Evolutionary conservation across 306 rosid genomes (phyloP).

Genomic region (Malus fusca): DNA sequence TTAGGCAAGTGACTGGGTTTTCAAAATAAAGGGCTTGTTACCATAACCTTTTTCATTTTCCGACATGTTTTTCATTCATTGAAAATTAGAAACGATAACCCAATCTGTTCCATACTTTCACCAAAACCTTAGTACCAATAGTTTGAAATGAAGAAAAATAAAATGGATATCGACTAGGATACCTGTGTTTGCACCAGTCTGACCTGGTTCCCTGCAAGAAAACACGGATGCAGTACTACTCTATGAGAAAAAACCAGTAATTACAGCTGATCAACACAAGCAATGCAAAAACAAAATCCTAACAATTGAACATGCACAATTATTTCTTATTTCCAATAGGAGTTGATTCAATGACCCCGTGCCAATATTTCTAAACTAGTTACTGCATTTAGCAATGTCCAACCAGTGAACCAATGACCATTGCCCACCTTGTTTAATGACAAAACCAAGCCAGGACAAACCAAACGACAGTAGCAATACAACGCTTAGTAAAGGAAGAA

Average conservation of each 20-base stretch:
- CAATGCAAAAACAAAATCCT: not conserved
- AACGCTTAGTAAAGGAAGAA: not conserved
- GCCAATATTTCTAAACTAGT: not conserved
- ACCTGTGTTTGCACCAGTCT: conserved; percentile 38
- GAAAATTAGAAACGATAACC: not conserved
- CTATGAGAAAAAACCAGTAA: not conserved
- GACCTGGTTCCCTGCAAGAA: conserved; percentile 28
- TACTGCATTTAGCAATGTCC: not conserved
- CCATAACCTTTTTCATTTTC: not conserved
- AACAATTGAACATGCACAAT: not conserved
- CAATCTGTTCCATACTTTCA: not conserved
- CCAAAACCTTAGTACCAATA: not conserved
- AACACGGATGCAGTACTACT: not conserved
- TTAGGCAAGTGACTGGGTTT: not conserved
- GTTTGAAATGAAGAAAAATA: not conserved
- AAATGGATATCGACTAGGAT: conserved; percentile 11
- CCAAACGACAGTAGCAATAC: not conserved
- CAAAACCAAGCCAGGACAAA: not conserved
- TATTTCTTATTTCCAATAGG: not conserved
- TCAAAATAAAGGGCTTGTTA: not conserved
- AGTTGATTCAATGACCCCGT: not conserved
- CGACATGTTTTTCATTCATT: not conserved
- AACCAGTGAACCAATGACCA: not conserved
- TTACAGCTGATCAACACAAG: not conserved
- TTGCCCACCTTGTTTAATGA: not conserved